Conservation (phyloP, 371 early-diverging fungal genomes). For the Rhizopus arrhizus region DNA sequence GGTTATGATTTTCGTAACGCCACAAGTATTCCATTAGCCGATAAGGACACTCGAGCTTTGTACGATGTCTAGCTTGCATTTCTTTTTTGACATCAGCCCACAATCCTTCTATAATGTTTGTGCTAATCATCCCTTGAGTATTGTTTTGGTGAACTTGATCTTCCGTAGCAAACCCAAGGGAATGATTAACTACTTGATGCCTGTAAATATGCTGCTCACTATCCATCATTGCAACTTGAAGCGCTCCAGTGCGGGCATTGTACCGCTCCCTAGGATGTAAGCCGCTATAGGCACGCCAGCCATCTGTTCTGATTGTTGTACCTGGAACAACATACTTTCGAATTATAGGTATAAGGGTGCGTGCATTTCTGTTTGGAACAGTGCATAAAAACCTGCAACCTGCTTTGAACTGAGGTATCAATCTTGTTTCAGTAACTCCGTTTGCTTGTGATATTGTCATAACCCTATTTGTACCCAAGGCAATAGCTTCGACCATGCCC, state of each 20-base stretch:
- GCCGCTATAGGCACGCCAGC: slow-evolving; percentile 2
- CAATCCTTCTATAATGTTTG: not conserved
- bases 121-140: not conserved
- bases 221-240: not conserved
- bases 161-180: not conserved
- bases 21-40: slow-evolving; percentile 5
- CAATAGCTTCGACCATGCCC: not conserved
- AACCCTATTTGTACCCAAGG: not conserved
- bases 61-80: not conserved
- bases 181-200: slow-evolving; percentile 7
- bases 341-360: not conserved
- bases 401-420: not conserved
- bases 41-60: not conserved
- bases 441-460: not conserved
- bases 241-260: not conserved
- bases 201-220: not conserved
- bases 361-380: not conserved
- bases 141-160: slow-evolving; percentile 1
- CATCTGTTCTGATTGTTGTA: slow-evolving; percentile 6
- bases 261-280: not conserved
- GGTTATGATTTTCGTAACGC: not conserved
- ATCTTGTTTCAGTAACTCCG: no score
- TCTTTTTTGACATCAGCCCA: not conserved
- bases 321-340: not conserved
- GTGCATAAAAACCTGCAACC: slow-evolving; percentile 1